Conservation (phyloP, 768 basidiomycete species). For the Tricholoma bakamatsutake region DNA sequence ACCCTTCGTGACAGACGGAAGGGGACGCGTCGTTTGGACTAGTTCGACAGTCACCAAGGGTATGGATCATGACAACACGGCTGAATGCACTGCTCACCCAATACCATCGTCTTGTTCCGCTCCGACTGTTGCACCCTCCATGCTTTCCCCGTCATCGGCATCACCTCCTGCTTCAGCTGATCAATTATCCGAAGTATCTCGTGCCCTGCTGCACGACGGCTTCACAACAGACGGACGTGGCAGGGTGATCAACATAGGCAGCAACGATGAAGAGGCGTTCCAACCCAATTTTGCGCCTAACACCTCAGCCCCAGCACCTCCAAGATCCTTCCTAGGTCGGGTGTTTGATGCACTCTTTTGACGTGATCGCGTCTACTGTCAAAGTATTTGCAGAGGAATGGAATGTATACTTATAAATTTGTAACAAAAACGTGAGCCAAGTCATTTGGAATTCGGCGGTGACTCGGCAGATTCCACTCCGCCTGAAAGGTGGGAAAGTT, state of each 20-base stretch:
- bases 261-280: not conserved
- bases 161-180: no score
- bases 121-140: not conserved
- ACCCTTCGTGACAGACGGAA: slow-evolving; percentile 59
- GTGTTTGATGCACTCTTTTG: not conserved
- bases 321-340: not conserved
- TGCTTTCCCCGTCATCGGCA: not conserved
- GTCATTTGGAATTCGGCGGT: not conserved
- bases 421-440: no score
- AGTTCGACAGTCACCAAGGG: slow-evolving; percentile 12
- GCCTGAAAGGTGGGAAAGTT: slow-evolving; percentile 30
- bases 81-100: not conserved
- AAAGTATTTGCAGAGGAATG: not conserved
- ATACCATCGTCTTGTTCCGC: not conserved
- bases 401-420: not conserved
- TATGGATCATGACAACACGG: slow-evolving; percentile 2
- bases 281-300: not conserved
- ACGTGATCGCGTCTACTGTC: not conserved
- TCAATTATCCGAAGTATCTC: not conserved
- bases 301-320: not conserved
- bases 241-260: not conserved
- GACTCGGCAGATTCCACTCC: not conserved
- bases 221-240: not conserved
- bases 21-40: slow-evolving; percentile 53
- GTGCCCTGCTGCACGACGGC: not conserved